A percentile compares a stretch with the other conserved stretches of the same genome.
phyloP scores from a whole-genome alignment of 2,329 filamentous ascomycete species.

The Cercospora brassicicola region DNA sequence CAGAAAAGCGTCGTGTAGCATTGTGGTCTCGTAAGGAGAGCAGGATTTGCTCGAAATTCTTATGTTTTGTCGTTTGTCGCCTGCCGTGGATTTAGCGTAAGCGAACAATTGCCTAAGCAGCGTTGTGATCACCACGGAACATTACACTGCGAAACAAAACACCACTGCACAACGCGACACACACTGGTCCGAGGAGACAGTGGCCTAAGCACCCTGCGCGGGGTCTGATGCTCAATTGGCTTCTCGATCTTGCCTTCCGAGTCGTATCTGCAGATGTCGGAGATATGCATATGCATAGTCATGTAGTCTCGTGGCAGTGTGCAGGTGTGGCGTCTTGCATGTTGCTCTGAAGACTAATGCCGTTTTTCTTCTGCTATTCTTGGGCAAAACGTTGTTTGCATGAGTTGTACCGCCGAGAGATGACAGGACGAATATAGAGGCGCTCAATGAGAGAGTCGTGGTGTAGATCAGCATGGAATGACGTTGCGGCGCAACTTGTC shows the following conservation, averaged over 20 bases:
- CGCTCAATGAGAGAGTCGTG: not conserved
- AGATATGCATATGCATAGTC: not conserved
- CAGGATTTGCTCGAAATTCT: not conserved
- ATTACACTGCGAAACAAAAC: not conserved
- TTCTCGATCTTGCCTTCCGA: not conserved
- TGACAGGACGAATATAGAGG: not conserved
- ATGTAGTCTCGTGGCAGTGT: not conserved
- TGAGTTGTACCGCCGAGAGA: not conserved
- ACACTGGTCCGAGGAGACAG: not conserved
- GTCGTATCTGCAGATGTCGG: not conserved
- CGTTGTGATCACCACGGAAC: not conserved
- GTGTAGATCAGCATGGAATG: not conserved
- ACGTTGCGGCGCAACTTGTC: not conserved
- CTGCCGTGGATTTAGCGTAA: not conserved
- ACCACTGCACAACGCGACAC: not conserved
- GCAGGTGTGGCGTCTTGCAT: not conserved
- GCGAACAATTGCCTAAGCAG: not conserved
- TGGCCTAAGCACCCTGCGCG: not conserved
- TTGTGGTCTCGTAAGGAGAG: not conserved
- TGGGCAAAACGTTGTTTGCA: not conserved
- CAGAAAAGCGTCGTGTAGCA: not conserved
- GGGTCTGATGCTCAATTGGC: not conserved
- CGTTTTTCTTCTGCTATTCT: not conserved
- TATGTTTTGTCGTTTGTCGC: not conserved
- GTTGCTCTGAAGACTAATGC: not conserved